Conservation (phyloP, 140 eudicot genomes). For the Anethum foeniculum region DNA sequence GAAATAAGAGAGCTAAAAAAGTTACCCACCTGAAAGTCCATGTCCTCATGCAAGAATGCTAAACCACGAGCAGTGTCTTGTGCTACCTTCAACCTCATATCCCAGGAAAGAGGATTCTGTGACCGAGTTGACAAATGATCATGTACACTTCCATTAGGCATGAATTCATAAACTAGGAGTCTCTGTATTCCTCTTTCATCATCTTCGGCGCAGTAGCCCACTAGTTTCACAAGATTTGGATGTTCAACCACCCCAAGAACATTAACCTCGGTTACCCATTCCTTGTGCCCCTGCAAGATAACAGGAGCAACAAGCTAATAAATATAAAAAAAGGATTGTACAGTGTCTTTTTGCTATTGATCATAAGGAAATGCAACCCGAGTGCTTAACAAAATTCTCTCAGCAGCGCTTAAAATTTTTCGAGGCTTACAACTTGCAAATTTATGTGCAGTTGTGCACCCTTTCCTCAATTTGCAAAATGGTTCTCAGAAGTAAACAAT, state of each 20-base stretch:
- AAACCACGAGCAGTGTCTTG: conserved; percentile 95
- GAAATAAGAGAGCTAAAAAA: not conserved
- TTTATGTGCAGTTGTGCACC: not conserved
- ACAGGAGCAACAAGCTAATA: not conserved
- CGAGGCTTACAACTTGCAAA: not conserved
- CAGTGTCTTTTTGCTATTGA: not conserved
- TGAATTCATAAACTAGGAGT: conserved; percentile 72
- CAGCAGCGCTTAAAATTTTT: not conserved
- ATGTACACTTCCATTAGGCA: conserved; percentile 89
- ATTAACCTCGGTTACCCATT: conserved; percentile 92
- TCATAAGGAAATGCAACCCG: not conserved
- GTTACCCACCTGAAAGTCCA: conserved; percentile 87
- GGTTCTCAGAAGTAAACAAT: not conserved
- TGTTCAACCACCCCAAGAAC: conserved; percentile 89
- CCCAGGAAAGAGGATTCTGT: conserved; percentile 61
- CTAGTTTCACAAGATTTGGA: conserved; percentile 73
- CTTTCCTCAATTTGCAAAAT: not conserved
- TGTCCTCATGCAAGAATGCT: conserved; percentile 75
- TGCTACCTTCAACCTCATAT: conserved; percentile 76
- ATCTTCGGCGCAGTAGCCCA: conserved; percentile 93
- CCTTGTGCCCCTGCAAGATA: conserved; percentile 77
- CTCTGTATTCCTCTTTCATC: conserved; percentile 94
- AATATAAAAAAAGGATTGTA: not conserved
- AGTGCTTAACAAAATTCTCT: not conserved
- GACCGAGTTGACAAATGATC: conserved; percentile 63